Evolutionary conservation across 768 basidiomycete species (phyloP).

Genomic region (Panaeolus cyanescens): DNA sequence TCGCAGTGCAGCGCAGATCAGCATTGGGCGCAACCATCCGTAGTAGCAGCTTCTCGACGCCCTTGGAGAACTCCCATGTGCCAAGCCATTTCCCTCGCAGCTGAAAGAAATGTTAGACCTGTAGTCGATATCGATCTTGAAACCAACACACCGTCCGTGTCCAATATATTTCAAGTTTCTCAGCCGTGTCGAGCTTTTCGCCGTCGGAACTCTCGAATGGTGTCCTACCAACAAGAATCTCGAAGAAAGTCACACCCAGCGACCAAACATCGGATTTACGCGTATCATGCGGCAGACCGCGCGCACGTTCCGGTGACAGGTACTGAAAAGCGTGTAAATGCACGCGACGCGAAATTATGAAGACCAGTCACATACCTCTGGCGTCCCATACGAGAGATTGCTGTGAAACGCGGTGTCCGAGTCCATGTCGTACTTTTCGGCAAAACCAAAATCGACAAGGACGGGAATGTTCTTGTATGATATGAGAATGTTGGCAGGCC

Average conservation of each 20-base stretch:
- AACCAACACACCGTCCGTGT: conserved; percentile 61
- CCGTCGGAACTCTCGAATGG: conserved; percentile 86
- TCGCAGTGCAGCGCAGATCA: conserved; percentile 74
- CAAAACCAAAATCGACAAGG: conserved; percentile 96
- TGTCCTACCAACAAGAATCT: conserved; percentile 89
- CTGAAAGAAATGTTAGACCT: conserved; percentile 29
- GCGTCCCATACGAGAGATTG: conserved; percentile 87
- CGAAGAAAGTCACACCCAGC: conserved; percentile 91
- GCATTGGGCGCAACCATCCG: conserved; percentile 83
- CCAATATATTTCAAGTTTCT: conserved; percentile 88
- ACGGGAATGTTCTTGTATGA: conserved; percentile 79
- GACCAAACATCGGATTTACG: conserved; percentile 89
- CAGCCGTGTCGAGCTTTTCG: conserved; percentile 76
- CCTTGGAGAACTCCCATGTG: conserved; percentile 66
- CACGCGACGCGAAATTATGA: background rate
- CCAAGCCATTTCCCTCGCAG: conserved; percentile 88
- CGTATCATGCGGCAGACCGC: conserved; percentile 89
- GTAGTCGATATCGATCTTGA: background rate
- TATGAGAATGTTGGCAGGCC: conserved; percentile 92
- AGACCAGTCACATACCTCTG: conserved; percentile 58
- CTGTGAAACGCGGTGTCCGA: conserved; percentile 75
- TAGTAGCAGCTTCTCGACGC: conserved; percentile 67
- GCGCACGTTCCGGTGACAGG: conserved; percentile 89
- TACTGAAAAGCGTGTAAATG: conserved; percentile 52
- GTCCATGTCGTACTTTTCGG: conserved; percentile 75